Evolutionary conservation across 139 green algal species (phyloP).

Genomic region (Chlorella sp.): DNA sequence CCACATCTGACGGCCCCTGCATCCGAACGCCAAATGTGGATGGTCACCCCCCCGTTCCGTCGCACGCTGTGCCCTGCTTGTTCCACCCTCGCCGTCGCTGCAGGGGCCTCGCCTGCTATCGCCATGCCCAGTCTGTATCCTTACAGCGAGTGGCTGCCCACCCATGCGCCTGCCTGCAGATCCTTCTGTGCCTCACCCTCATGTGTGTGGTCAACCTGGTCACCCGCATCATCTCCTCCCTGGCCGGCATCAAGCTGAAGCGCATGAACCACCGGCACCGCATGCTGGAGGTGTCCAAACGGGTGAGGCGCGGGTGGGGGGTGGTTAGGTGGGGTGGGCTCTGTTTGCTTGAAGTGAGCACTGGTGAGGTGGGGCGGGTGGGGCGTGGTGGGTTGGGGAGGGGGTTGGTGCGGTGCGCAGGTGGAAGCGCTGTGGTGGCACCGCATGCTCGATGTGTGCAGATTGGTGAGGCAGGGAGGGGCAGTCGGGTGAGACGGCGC

Average conservation of each 20-base stretch:
- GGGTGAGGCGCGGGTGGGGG: neutral
- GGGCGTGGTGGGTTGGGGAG: neutral
- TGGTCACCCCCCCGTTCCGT: too few species aligned
- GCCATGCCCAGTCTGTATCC: too few species aligned
- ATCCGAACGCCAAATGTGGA: too few species aligned
- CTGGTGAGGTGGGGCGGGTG: neutral
- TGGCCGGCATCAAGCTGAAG: constrained; percentile 26
- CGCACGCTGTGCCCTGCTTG: too few species aligned
- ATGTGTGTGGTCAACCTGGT: constrained; percentile 9
- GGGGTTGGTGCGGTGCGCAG: too few species aligned
- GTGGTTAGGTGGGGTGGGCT: neutral
- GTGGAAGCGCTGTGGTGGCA: neutral
- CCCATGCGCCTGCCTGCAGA: neutral
- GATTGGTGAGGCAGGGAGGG: too few species aligned
- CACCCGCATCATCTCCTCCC: constrained; percentile 2
- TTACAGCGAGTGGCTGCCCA: too few species aligned
- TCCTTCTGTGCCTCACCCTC: constrained; percentile 18
- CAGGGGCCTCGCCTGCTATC: too few species aligned
- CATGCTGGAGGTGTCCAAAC: constrained; percentile 26
- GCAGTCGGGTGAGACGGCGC: too few species aligned
- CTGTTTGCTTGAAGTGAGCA: neutral
- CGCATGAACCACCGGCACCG: constrained; percentile 20
- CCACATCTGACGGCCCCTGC: too few species aligned
- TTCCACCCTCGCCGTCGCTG: too few species aligned
- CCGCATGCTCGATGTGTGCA: neutral